phyloP scores from a whole-genome alignment of 2,329 filamentous ascomycete genomes.

The Erysiphe pisi region DNA sequence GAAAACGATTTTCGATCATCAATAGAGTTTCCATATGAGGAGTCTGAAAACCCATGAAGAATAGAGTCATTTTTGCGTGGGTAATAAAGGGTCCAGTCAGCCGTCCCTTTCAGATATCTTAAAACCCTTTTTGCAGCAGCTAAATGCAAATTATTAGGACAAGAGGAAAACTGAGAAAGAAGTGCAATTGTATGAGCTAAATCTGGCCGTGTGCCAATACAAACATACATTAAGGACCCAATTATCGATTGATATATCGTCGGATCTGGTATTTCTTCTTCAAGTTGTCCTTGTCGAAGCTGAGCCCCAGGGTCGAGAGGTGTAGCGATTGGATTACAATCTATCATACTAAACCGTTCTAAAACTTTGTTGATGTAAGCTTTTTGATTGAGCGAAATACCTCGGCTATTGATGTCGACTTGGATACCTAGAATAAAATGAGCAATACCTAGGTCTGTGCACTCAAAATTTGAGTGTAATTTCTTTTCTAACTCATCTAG shows the following conservation, averaged over 20 bases:
- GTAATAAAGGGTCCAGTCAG: background rate
- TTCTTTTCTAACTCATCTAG: background rate
- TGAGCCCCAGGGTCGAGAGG: background rate
- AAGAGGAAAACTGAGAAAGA: background rate
- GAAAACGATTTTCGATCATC: conserved; percentile 23
- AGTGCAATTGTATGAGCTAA: background rate
- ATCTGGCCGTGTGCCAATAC: background rate
- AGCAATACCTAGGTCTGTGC: background rate
- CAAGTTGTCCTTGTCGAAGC: background rate
- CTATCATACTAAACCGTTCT: conserved; percentile 2
- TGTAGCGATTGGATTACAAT: conserved; percentile 14
- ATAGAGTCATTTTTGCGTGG: conserved; percentile 27
- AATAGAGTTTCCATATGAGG: conserved; percentile 20
- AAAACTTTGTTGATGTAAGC: conserved; percentile 2
- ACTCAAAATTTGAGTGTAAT: background rate
- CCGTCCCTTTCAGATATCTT: background rate
- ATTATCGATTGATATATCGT: conserved; percentile 20
- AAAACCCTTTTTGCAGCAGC: background rate
- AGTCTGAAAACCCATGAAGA: conserved; percentile 16
- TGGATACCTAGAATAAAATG: conserved; percentile 4
- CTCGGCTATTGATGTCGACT: background rate
- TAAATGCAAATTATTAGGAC: background rate
- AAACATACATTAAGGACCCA: background rate
- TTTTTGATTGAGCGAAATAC: background rate
- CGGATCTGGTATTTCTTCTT: background rate